Evolutionary conservation across 2,329 filamentous ascomycete genomes (phyloP).

Genomic region (Aspergillus novofumigatus): DNA sequence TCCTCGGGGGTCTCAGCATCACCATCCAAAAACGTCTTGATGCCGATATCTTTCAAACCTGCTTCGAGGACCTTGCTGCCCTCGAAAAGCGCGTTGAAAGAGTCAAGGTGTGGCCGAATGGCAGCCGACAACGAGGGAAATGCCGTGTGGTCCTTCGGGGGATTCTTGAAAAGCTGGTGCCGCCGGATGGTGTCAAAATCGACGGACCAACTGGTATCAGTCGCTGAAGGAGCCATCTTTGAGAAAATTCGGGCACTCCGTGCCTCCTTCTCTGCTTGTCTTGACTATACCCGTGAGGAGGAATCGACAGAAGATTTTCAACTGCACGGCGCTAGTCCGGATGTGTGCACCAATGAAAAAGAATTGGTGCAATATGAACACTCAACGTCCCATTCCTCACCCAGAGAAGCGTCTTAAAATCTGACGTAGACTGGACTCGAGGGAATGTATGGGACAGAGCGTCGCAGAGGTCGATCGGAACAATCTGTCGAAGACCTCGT

Average conservation of each 20-base stretch:
- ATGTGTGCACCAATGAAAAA: constrained; percentile 1
- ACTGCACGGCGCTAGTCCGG: constrained; percentile 6
- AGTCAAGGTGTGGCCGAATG: constrained; percentile 89
- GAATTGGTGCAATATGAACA: constrained; percentile 1
- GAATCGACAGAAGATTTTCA: constrained; percentile 14
- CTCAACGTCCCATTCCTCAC: constrained; percentile 4
- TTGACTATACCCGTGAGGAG: constrained; percentile 10
- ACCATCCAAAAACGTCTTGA: constrained; percentile 81
- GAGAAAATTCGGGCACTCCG: not conserved
- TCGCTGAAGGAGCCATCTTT: constrained; percentile 54
- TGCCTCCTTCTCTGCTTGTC: not conserved
- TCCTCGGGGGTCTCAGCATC: constrained; percentile 46
- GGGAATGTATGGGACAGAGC: constrained; percentile 14
- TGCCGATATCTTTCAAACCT: constrained; percentile 82
- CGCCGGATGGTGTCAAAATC: constrained; percentile 81
- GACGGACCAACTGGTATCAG: constrained; percentile 72
- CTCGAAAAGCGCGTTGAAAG: constrained; percentile 87
- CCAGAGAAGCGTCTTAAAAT: not conserved
- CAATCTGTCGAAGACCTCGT: constrained; percentile 19
- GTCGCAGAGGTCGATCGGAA: constrained; percentile 19
- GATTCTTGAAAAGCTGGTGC: constrained; percentile 83
- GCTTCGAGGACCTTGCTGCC: constrained; percentile 68
- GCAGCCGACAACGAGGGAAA: constrained; percentile 82
- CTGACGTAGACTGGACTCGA: not conserved
- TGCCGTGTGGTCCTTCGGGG: constrained; percentile 79